These are phyloP conservation scores for Cyclocybe cylindracea DNA, from an alignment of 768 basidiomycete species.

Conservation along the genomic window DNA sequence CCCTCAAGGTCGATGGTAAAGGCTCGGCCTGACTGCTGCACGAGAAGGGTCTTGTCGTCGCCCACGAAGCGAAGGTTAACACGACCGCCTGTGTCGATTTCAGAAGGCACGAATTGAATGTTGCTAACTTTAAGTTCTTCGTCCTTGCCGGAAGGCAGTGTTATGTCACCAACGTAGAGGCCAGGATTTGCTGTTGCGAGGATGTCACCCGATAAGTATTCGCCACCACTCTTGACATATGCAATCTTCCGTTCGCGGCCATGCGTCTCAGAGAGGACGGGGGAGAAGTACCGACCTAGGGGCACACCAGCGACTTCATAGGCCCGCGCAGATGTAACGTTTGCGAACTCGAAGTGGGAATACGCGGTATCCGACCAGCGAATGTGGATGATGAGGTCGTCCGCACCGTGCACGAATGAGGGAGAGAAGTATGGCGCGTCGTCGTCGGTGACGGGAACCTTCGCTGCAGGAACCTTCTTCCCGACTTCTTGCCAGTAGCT, in stretches of 20 bases:
- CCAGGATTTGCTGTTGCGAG: slow-evolving; percentile 66
- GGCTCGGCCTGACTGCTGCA: slow-evolving; percentile 44
- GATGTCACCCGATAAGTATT: slow-evolving; percentile 59
- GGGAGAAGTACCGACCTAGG: slow-evolving; percentile 64
- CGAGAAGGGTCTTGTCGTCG: slow-evolving; percentile 52
- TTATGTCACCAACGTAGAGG: slow-evolving; percentile 64
- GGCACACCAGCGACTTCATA: slow-evolving; percentile 60
- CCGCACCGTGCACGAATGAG: slow-evolving; percentile 54
- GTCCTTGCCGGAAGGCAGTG: slow-evolving; percentile 38
- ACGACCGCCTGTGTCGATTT: slow-evolving; percentile 44
- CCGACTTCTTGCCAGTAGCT: slow-evolving; percentile 51
- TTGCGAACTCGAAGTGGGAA: slow-evolving; percentile 65
- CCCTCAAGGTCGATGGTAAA: slow-evolving; percentile 37
- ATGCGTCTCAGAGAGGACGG: slow-evolving; percentile 49
- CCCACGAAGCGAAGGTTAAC: slow-evolving; percentile 59
- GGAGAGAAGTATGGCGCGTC: slow-evolving; percentile 66
- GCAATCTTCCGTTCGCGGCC: slow-evolving; percentile 51
- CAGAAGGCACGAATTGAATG: slow-evolving; percentile 49
- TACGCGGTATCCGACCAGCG: slow-evolving; percentile 70
- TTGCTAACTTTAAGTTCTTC: slow-evolving; percentile 44
- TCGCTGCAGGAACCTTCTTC: slow-evolving; percentile 23
- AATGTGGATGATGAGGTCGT: slow-evolving; percentile 58
- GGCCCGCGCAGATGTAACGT: slow-evolving; percentile 42
- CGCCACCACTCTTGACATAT: slow-evolving; percentile 64
- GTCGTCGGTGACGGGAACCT: slow-evolving; percentile 51